Base-by-base conservation (phyloP, 352 stramenopile species). In the Phytophthora boehmeriae region DNA sequence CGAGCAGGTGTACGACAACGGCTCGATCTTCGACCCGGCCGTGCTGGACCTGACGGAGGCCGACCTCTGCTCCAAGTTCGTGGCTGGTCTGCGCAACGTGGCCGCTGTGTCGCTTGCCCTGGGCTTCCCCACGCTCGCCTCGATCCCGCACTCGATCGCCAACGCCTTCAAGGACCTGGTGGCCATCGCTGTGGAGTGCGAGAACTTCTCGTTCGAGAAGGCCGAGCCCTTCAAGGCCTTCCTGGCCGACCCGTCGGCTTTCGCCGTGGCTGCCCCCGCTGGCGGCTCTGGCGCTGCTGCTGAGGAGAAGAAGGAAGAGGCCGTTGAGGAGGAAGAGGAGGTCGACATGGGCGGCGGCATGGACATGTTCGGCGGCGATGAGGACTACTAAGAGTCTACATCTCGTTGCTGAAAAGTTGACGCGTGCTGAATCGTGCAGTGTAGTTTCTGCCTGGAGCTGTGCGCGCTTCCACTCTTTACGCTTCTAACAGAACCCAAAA, bases 91-190 rank as follows among this genome's bases (percentile, higher is more conserved):
- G 59, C 84, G 88, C 71, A 97, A 93, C 68, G 78, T 99, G 44
- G 97, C 97, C 25, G 90, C 95, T 39, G 75, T 99, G 65, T 99
- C 93, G 59, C 88, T 99, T 48, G 90, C 94, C 55, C 83, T 99
- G 44, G 93, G 95, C 56, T 97, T 97, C 78, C 97, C 98, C 44
- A 99, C 97, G 50, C 86, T 99, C 66, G 97, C 96, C 35, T 99
- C 95, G 68, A 92, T 99, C 63, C 97, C 97, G 22, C 98, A 99
- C 95, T 98, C 94, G 68, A 96, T 99, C 68, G 96, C 93, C 80
- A 99, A 99, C 86, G 97, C 97, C 55, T 99, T 99, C 92, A 98
- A 99, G 83, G 90, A 91, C 36, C 81, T 99, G 54, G 90, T 99
- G 23, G 94, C 96, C 23, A 83, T 99, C 51, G 97, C 95, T 34